Evolutionary conservation across 2,329 filamentous ascomycete genomes (phyloP), one percentile per base, ranked within the genome.

Genomic region (Cladorrhinum sp.): DNA sequence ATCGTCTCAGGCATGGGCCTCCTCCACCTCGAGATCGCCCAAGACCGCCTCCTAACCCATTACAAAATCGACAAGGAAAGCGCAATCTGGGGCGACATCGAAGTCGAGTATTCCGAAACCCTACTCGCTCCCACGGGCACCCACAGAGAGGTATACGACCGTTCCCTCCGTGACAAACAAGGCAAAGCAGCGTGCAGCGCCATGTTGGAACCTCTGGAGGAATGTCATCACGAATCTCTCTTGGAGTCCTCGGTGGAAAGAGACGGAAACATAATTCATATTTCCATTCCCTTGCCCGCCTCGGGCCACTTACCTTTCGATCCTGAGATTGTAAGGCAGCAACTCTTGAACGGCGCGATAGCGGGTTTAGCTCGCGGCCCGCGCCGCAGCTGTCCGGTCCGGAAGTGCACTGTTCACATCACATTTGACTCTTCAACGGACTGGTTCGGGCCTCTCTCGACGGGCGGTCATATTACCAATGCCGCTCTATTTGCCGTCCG

Each of bases 1-100:
- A 88, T 96, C 30, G 82, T 99, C 0, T 93, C 93, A 57, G 95
- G 95, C 3, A 98, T 99, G 95, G 95, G 95, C 7, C 92, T 96
- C 69, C 83, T 99, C 26, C 95, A 99, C 74, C 82, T 99, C 0
- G 95, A 99, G 69, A 95, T 99, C 54, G 93, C 94, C 0, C 81
- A 92, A 55, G 91, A 98, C 73, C 86, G 93, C 49, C 84, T 99
- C 9, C 86, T 95, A 66, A 90, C 91, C 57, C 92, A 96, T 70
- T 88, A 97, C 76, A 96, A 95, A 73, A 92, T 82, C 80, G 74
- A 96, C 86, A 82, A 92, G 81, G 64, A 87, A 78, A 64, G 64
- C 3, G 67, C 65, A 60, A 59, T 69, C 30, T 96, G 96, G 79
- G 93, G 94, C 12, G 88, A 87, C 57, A 96, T 99, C 64, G 91